A percentile compares a stretch with the other conserved stretches of the same genome.
Evolutionary conservation across 2,329 filamentous ascomycete genomes (phyloP).

Genomic region (Pseudofabraea citricarpa): DNA sequence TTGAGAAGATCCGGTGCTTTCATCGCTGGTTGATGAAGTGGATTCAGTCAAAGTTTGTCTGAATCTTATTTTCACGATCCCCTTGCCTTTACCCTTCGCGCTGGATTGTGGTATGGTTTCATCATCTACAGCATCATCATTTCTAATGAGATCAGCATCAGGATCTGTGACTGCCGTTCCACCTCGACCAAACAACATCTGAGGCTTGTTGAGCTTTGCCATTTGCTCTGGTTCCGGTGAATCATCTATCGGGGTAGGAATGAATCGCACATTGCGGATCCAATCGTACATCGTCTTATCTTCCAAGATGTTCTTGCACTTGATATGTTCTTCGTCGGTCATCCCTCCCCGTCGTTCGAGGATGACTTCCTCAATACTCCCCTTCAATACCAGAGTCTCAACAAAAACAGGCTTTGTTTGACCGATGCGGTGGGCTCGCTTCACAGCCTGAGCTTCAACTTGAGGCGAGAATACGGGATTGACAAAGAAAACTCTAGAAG

Average conservation of each 20-base stretch:
- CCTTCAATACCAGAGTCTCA: constrained; percentile 76
- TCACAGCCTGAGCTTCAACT: constrained; percentile 86
- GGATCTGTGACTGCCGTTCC: constrained; percentile 10
- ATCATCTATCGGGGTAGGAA: constrained; percentile 21
- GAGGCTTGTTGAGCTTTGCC: constrained; percentile 38
- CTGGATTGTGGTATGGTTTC: too few relatives aligned
- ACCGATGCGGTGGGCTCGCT: constrained; percentile 82
- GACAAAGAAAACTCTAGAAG: constrained; percentile 83
- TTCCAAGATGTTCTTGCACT: constrained; percentile 52
- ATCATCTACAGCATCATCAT: constrained; percentile 2
- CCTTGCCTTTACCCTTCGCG: too few relatives aligned
- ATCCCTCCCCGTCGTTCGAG: constrained; percentile 68
- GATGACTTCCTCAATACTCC: constrained; percentile 82
- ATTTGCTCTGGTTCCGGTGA: constrained; percentile 39
- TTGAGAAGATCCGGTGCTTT: too few relatives aligned
- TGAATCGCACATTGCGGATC: constrained; percentile 49
- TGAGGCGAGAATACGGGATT: constrained; percentile 82
- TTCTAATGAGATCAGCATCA: constrained; percentile 19
- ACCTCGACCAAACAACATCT: constrained; percentile 42
- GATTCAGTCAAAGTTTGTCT: too few relatives aligned
- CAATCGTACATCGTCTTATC: constrained; percentile 54
- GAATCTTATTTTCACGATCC: too few relatives aligned
- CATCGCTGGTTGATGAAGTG: too few relatives aligned
- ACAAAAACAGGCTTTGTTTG: constrained; percentile 76
- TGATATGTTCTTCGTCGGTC: constrained; percentile 60